Percentiles rank a stretch among this genome's conserved stretches.
These are phyloP conservation scores for Globisporangium nagaii DNA, from an alignment of 352 stramenopile genomes.

Conservation along the genomic window DNA sequence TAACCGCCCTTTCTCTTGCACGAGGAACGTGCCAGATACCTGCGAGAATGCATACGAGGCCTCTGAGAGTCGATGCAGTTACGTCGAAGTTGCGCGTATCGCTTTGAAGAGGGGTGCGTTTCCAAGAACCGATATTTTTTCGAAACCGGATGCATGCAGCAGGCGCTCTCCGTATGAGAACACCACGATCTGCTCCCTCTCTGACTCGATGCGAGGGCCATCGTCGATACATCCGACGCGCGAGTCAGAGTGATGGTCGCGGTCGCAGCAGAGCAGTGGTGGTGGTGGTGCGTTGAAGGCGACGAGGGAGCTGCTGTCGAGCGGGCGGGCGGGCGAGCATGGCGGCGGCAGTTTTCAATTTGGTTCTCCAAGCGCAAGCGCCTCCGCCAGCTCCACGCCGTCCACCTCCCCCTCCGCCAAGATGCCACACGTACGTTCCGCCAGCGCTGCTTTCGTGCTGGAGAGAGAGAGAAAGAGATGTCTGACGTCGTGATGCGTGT, in stretches of 20 bases:
- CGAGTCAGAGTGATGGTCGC: conserved; percentile 1
- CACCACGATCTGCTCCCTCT: not conserved
- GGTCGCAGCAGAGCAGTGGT: conserved; percentile 6
- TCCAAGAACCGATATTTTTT: no score
- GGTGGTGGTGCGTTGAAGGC: conserved; percentile 7
- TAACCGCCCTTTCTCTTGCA: not conserved
- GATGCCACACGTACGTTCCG: conserved; percentile 53
- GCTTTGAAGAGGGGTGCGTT: not conserved
- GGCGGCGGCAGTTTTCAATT: conserved; percentile 12
- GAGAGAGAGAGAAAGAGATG: not conserved
- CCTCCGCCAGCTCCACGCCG: not conserved
- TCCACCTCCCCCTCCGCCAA: conserved; percentile 2
- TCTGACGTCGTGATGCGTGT: not conserved
- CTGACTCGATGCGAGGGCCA: not conserved
- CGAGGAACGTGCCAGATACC: conserved; percentile 7
- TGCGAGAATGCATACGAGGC: not conserved
- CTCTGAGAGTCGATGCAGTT: not conserved
- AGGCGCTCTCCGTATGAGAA: no score
- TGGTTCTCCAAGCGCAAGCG: conserved; percentile 11
- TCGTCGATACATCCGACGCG: not conserved
- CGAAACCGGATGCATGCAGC: no score
- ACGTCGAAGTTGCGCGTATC: not conserved
- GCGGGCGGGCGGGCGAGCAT: no score
- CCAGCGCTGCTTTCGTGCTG: not conserved
- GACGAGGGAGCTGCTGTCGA: no score